Base-by-base conservation (phyloP, 352 stramenopile species). In the Pythium oligandrum region DNA sequence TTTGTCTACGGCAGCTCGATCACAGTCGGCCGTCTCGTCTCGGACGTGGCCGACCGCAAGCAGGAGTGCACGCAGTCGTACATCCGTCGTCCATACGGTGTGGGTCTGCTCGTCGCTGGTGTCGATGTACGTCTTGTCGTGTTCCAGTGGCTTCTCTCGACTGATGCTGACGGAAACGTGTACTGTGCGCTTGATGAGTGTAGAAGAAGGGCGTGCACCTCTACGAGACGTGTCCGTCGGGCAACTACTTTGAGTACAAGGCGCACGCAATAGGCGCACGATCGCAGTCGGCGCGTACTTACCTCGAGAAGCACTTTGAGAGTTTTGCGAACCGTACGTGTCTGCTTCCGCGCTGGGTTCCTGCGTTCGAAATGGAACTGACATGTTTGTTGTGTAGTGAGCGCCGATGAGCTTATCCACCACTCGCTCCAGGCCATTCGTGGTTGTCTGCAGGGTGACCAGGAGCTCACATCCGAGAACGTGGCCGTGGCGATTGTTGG, bases 161-260 rank as follows among this genome's bases (percentile, higher is more conserved):
- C 10, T 42, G 17, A 38, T 44, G 45, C 6, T 65, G 17, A 52
- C 10, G 38, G 8, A 32, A 36, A 44, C 44, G 45, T 61, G 4
- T 46, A 34, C n/a, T n/a, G 64, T 32, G 12, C 39, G 39, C 10
- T 52, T 40, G 10, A 17, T 64, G 6, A 37, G 32, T 36, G 31
- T 57, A 99, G 78, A 92, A 97, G 76, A 98, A 97, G 61, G 95
- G 95, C 44, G 93, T 98, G 52, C 96, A 99, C 65, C 78, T 99
- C 35, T 99, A 98, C 78, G 91, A 99, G 80, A 99, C 97, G 26
- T 98, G 95, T 75, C 97, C 97, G 30, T 98, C 89, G 44, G 97
- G 97, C 50, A 99, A 99, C 75, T 96, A 98, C 68, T 99, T 98
- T 66, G 97, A 99, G 80, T 99, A 98, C 80, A 96, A 98, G 70